Evolutionary conservation across 768 basidiomycete species (phyloP).

Genomic region (Macrolepiota albuminosa): DNA sequence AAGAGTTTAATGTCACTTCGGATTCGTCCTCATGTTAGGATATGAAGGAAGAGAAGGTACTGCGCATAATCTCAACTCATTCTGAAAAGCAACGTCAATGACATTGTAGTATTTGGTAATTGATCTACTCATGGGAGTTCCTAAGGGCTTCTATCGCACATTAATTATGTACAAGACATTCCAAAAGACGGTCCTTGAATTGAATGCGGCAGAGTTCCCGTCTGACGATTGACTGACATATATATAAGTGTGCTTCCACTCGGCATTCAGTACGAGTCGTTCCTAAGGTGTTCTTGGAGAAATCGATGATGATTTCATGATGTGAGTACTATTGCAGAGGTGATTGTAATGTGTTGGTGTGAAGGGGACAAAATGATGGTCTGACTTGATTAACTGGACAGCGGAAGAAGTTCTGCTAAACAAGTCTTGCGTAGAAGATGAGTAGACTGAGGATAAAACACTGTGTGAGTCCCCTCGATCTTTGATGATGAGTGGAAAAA

Average conservation of each 20-base stretch:
- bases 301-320: not conserved
- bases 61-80: not conserved
- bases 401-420: not conserved
- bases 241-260: not conserved
- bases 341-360: not conserved
- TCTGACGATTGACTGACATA: not conserved
- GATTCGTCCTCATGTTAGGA: not conserved
- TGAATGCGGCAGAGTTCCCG: not conserved
- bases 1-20: not conserved
- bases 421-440: not conserved
- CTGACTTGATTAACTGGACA: not conserved
- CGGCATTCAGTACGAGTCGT: not conserved
- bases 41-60: not conserved
- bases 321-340: not conserved
- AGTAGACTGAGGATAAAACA: not conserved
- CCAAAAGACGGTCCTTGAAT: not conserved
- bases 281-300: not conserved
- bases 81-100: not conserved
- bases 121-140: not conserved
- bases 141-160: not conserved
- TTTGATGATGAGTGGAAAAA: not conserved
- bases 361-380: not conserved
- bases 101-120: not conserved
- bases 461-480: not conserved
- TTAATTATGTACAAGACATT: not conserved